phyloP scores from a whole-genome alignment of 768 basidiomycete genomes.

The Auriculariales sp. region DNA sequence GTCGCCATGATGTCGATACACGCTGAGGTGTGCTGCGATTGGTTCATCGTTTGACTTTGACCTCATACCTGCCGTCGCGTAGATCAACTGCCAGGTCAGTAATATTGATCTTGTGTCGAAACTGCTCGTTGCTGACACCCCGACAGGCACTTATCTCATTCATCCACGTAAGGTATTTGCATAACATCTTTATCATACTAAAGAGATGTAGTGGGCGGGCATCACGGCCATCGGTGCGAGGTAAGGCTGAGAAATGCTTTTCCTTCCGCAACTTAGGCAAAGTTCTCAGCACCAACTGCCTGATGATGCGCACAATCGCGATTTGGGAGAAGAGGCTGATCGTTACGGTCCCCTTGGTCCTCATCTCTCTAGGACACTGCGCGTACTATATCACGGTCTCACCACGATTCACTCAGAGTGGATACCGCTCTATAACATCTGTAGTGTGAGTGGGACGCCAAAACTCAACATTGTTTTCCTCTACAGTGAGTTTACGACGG shows the following conservation, averaged over 20 bases:
- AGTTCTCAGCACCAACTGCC: conserved; percentile 8
- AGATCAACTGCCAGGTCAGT: conserved; percentile 49
- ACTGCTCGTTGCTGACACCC: background rate
- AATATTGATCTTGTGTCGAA: background rate
- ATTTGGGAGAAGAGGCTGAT: conserved; percentile 48
- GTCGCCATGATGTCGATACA: conserved; percentile 42
- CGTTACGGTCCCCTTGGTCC: conserved; percentile 34
- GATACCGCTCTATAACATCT: conserved; percentile 25
- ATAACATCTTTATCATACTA: conserved; percentile 1
- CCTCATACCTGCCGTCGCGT: background rate
- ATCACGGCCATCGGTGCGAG: conserved; percentile 53
- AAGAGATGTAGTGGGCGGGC: conserved; percentile 34
- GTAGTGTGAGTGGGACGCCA: conserved; percentile 38
- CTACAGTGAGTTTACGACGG: conserved; percentile 36
- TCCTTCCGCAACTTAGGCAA: conserved; percentile 69
- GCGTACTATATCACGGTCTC: conserved; percentile 53
- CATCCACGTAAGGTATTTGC: conserved; percentile 36
- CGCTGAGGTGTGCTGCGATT: conserved; percentile 21
- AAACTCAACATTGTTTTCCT: conserved; percentile 55
- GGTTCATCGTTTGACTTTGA: background rate
- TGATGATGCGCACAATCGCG: conserved; percentile 35
- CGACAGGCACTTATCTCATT: conserved; percentile 48
- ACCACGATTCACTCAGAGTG: conserved; percentile 46
- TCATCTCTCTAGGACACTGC: conserved; percentile 51
- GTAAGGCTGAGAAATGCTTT: conserved; percentile 50